phyloP scores from a whole-genome alignment of 306 rosid species.

The Dalbergia cultrata region DNA sequence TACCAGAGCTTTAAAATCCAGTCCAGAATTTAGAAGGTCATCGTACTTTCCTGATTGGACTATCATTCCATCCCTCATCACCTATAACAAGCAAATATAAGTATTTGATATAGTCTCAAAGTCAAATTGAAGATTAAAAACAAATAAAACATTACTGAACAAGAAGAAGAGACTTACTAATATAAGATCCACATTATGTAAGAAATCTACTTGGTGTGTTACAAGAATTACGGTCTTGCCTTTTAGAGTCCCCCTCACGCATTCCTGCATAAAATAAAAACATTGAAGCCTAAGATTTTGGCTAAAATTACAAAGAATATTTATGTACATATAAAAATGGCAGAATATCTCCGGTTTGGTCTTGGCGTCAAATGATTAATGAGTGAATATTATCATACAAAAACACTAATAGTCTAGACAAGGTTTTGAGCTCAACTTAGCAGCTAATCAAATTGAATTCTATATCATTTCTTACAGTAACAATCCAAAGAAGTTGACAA shows the following conservation, averaged over 20 bases:
- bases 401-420: neutral
- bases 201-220: constrained; percentile 92
- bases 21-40: constrained; percentile 56
- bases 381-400: neutral
- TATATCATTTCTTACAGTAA: too few species aligned
- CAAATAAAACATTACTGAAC: neutral
- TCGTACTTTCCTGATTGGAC: constrained; percentile 77
- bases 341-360: neutral
- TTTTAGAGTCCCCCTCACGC: constrained; percentile 77
- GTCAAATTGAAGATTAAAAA: neutral
- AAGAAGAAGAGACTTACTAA: constrained; percentile 50
- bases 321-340: neutral
- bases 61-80: constrained; percentile 76
- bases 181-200: constrained; percentile 82
- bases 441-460: neutral
- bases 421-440: constrained; percentile 23
- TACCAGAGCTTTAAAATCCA: constrained; percentile 74
- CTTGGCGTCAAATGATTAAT: neutral
- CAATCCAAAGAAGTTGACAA: neutral
- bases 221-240: constrained; percentile 79
- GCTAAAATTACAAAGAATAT: neutral
- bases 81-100: constrained; percentile 50
- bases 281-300: constrained; percentile 3
- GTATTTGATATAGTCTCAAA: neutral
- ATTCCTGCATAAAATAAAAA: constrained; percentile 59